A percentile compares a stretch with the other conserved stretches of the same genome.
Evolutionary conservation across 352 stramenopile genomes (phyloP).

Genomic region (Phytophthora crassamura): DNA sequence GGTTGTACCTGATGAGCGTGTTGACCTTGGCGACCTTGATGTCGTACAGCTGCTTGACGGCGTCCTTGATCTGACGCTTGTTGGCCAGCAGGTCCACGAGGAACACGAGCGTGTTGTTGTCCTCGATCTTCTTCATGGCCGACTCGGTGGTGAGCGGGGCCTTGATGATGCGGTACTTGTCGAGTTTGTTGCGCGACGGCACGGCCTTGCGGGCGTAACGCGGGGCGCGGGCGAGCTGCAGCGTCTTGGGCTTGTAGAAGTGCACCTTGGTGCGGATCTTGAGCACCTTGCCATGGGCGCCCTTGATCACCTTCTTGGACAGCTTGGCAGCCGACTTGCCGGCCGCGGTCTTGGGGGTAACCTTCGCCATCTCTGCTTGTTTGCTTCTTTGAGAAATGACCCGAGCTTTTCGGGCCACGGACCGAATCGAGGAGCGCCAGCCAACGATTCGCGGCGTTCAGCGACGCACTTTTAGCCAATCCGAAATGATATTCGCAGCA

Average conservation of each 20-base stretch:
- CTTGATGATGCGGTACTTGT: conserved; percentile 99
- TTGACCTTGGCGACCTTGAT: conserved; percentile 99
- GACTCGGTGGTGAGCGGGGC: conserved; percentile 99
- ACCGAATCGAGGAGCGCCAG: conserved; percentile 19
- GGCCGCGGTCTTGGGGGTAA: conserved; percentile 78
- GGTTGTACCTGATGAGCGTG: conserved; percentile 98
- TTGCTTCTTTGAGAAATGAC: conserved; percentile 66
- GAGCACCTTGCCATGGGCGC: conserved; percentile 97
- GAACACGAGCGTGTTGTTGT: conserved; percentile 99
- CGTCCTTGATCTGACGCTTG: conserved; percentile 99
- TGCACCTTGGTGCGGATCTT: conserved; percentile 99
- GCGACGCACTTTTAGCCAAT: conserved; percentile 29
- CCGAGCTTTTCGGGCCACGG: neutral
- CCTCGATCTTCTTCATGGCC: conserved; percentile 99
- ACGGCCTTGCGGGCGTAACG: conserved; percentile 97
- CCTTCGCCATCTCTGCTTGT: conserved; percentile 76
- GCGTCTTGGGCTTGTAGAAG: conserved; percentile 99
- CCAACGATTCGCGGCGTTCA: conserved; percentile 36
- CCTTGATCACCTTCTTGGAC: conserved; percentile 96
- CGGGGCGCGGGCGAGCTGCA: conserved; percentile 94
- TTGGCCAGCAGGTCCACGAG: conserved; percentile 99
- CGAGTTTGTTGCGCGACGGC: conserved; percentile 95
- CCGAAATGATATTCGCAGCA: neutral
- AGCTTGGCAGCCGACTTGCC: conserved; percentile 94
- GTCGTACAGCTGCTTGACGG: conserved; percentile 99